Percentiles rank a stretch among this genome's conserved stretches.
These are phyloP conservation scores for Alloteropsis semialata DNA, from an alignment of 176 grass and related monocot species.

Conservation along the genomic window DNA sequence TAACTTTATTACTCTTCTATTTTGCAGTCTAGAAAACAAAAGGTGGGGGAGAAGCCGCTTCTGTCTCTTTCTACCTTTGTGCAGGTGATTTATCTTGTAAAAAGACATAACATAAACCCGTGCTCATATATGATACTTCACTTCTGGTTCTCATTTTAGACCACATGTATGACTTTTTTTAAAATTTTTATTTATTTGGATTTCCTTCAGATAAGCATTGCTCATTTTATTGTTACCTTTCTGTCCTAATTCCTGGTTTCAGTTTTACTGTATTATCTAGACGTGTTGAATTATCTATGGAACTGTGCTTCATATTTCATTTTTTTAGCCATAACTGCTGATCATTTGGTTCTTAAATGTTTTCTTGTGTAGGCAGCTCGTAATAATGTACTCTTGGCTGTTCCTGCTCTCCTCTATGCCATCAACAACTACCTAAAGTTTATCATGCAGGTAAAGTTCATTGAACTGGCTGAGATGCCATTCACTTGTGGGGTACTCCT, in stretches of 20 bases:
- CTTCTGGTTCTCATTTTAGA: conserved; percentile 10
- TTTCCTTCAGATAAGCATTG: not conserved
- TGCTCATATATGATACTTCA: conserved; percentile 11
- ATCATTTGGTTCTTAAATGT: conserved; percentile 12
- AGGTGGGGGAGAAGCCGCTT: conserved; percentile 92
- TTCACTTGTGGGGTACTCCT: not conserved
- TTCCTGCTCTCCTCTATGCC: conserved; percentile 94
- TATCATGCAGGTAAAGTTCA: conserved; percentile 93
- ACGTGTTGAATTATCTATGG: conserved; percentile 9
- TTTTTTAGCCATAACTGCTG: conserved; percentile 7
- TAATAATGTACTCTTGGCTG: conserved; percentile 90
- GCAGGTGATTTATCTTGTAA: conserved; percentile 60
- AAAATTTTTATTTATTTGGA: not conserved
- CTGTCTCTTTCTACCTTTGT: conserved; percentile 94
- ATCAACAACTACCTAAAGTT: conserved; percentile 99
- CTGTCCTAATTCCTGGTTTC: not conserved
- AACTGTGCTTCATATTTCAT: not conserved
- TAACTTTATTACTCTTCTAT: conserved; percentile 29
- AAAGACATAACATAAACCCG: not conserved
- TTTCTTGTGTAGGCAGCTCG: conserved; percentile 80
- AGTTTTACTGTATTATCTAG: not conserved
- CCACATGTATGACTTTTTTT: not conserved
- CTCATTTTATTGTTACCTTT: conserved; percentile 9
- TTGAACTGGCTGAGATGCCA: conserved; percentile 9
- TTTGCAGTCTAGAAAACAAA: conserved; percentile 88